A percentile compares a stretch with the other conserved stretches of the same genome.
Conservation (phyloP, 805 yeast species). For the Candida railenensis region DNA sequence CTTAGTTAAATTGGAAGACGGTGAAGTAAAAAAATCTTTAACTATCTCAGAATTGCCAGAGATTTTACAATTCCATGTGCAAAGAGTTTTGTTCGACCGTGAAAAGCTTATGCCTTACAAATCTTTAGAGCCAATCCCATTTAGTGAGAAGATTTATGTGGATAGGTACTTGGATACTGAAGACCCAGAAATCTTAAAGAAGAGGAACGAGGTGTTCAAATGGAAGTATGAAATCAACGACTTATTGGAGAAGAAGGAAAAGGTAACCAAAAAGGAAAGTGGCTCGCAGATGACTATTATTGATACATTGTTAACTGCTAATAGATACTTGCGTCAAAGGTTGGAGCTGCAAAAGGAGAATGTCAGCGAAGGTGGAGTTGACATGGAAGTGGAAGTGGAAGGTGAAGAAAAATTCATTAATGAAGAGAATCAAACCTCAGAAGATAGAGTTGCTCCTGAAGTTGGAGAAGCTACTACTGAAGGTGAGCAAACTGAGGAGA, state of each 20-base stretch:
- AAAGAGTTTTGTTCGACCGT: slow-evolving; percentile 87
- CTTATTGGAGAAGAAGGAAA: slow-evolving; percentile 43
- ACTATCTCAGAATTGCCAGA: slow-evolving; percentile 74
- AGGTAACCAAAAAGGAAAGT: slow-evolving; percentile 35
- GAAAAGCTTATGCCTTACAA: slow-evolving; percentile 73
- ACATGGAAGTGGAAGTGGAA: background rate
- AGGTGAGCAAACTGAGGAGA: background rate
- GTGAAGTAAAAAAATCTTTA: slow-evolving; percentile 69
- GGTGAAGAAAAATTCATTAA: background rate
- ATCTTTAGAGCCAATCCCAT: slow-evolving; percentile 77
- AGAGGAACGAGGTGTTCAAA: slow-evolving; percentile 54
- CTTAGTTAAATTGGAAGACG: slow-evolving; percentile 64
- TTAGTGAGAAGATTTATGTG: slow-evolving; percentile 73
- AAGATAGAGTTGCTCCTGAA: background rate
- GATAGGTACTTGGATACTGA: slow-evolving; percentile 82
- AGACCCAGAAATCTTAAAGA: slow-evolving; percentile 50
- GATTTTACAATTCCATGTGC: slow-evolving; percentile 87
- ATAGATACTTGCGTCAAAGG: slow-evolving; percentile 42
- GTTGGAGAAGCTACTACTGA: background rate
- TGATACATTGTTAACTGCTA: slow-evolving; percentile 52
- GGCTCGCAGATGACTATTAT: slow-evolving; percentile 23
- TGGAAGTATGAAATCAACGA: slow-evolving; percentile 59
- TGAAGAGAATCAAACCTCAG: background rate
- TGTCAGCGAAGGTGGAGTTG: background rate
- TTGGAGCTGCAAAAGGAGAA: background rate